phyloP scores from a whole-genome alignment of 441 rosid species.

The Populus hybrid region DNA sequence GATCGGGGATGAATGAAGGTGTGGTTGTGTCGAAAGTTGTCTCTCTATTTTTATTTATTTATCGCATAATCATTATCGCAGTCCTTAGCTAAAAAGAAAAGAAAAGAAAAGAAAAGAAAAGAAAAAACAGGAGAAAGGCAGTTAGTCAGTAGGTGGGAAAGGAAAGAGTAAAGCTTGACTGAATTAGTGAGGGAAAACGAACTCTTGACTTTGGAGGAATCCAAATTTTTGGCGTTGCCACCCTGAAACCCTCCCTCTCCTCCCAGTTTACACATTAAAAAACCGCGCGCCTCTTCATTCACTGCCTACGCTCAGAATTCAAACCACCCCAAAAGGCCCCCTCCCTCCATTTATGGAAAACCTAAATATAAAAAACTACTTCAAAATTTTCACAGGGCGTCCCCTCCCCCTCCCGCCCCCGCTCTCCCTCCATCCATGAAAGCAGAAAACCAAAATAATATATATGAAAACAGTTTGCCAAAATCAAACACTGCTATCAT shows the following conservation, averaged over 20 bases:
- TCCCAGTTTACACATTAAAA: background rate
- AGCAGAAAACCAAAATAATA: background rate
- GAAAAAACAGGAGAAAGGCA: background rate
- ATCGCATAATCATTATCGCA: too few relatives aligned
- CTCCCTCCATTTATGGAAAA: background rate
- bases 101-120: too few relatives aligned
- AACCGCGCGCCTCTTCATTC: background rate
- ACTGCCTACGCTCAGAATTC: conserved; percentile 1
- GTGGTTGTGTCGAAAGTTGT: too few relatives aligned
- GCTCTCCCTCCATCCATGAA: conserved; percentile 15
- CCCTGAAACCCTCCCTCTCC: background rate
- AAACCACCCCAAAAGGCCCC: background rate
- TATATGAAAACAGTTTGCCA: background rate
- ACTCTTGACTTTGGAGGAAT: background rate
- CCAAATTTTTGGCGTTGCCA: background rate
- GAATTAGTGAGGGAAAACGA: background rate
- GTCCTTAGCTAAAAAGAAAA: too few relatives aligned
- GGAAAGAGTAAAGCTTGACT: background rate
- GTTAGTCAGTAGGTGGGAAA: background rate
- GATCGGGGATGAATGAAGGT: background rate
- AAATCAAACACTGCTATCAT: conserved; percentile 4
- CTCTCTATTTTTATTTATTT: too few relatives aligned
- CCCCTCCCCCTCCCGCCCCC: background rate
- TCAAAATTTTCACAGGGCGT: background rate
- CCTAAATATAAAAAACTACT: background rate